Percentiles rank a stretch among this genome's conserved stretches.
These are phyloP conservation scores for Dactylella cylindrospora DNA, from an alignment of 2,329 filamentous ascomycete species.

Conservation along the genomic window DNA sequence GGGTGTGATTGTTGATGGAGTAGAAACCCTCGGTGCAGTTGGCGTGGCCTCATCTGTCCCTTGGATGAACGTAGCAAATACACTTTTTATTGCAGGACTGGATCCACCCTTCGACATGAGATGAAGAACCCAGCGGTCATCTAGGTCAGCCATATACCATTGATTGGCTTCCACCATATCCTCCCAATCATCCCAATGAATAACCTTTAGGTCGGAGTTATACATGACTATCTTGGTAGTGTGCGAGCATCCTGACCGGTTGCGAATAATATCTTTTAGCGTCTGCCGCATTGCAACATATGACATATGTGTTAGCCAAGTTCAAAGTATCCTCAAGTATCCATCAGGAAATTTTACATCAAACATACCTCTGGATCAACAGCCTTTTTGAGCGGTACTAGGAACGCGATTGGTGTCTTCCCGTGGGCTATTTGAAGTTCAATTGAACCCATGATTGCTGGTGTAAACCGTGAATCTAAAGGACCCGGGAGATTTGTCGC, in stretches of 20 bases:
- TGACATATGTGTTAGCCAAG: constrained; percentile 8
- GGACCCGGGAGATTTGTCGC: no score
- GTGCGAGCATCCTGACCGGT: constrained; percentile 6
- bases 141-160: constrained; percentile 29
- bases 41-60: no score
- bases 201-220: constrained; percentile 7
- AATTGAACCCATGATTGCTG: constrained; percentile 11
- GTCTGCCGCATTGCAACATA: constrained; percentile 2
- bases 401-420: constrained; percentile 25
- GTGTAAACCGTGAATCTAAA: no score
- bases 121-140: constrained; percentile 15
- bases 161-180: constrained; percentile 23
- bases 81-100: no score
- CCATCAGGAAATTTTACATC: no score
- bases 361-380: constrained; percentile 14
- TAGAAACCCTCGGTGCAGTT: no score
- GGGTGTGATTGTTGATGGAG: no score
- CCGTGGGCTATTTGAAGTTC: constrained; percentile 32
- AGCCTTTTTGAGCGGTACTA: constrained; percentile 30
- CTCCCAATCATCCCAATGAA: constrained; percentile 41
- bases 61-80: no score
- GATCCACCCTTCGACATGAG: neutral
- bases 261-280: constrained; percentile 7
- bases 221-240: constrained; percentile 23
- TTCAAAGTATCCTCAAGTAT: no score